Percentiles rank a stretch among this genome's conserved stretches.
Conservation (phyloP, 2,329 filamentous ascomycete species). For the Pseudopithomyces maydicus region DNA sequence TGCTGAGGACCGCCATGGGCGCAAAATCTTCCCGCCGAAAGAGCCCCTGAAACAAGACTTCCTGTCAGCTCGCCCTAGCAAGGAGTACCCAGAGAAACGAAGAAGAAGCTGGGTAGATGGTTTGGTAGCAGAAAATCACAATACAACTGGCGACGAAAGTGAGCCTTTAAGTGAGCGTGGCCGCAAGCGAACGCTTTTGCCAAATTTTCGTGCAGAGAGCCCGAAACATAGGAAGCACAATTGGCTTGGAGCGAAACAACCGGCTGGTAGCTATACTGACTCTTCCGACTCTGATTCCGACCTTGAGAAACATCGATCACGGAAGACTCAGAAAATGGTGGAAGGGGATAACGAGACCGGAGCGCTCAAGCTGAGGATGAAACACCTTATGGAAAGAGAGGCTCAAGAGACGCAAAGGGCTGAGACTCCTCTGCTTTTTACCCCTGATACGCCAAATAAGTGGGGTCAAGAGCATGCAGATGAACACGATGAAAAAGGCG, state of each 20-base stretch:
- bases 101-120: slow-evolving; percentile 41
- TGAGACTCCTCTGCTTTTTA: slow-evolving; percentile 44
- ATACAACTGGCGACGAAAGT: slow-evolving; percentile 41
- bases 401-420: slow-evolving; percentile 41
- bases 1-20: slow-evolving; percentile 79
- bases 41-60: slow-evolving; percentile 31
- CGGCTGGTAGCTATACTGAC: slow-evolving; percentile 35
- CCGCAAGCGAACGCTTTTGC: slow-evolving; percentile 39
- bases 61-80: slow-evolving; percentile 37
- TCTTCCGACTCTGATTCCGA: slow-evolving; percentile 51
- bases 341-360: slow-evolving; percentile 51
- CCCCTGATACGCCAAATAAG: slow-evolving; percentile 50
- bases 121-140: slow-evolving; percentile 28
- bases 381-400: slow-evolving; percentile 50
- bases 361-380: slow-evolving; percentile 53
- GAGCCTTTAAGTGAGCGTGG: slow-evolving; percentile 44
- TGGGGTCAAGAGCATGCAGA: slow-evolving; percentile 38
- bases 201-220: slow-evolving; percentile 40
- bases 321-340: slow-evolving; percentile 57
- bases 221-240: slow-evolving; percentile 36
- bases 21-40: slow-evolving; percentile 64
- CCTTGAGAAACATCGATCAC: slow-evolving; percentile 52
- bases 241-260: slow-evolving; percentile 33
- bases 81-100: slow-evolving; percentile 39
- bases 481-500: slow-evolving; percentile 17